Evolutionary conservation across 2,329 filamentous ascomycete species (phyloP), one percentile per base, ranked within the genome.

Genomic region (Fusarium falciforme): DNA sequence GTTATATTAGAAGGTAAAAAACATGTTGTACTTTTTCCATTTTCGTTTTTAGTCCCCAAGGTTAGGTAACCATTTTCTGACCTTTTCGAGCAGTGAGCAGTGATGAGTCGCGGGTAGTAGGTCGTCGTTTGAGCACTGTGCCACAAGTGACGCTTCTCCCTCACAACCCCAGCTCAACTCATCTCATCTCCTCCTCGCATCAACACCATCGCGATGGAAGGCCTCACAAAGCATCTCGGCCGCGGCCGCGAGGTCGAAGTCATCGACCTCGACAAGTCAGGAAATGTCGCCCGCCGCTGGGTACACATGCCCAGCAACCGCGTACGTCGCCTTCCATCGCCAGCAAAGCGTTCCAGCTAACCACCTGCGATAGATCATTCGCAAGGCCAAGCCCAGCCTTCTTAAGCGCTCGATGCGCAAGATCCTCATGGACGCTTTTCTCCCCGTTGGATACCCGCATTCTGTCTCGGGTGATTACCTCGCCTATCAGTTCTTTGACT

Each of bases 401-500:
- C 73, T 81, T 22, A 77, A 75, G 11, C 77, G 78, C 6, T 82
- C 78, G 3, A 59, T 82, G 11, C 69, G 76, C 11, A 58, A 58
- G 55, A 38, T 58, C 25, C 17, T 58, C 6, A 58, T 58, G 55
- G 81, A 81, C 61, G 89, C 95, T 31, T 97, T 98, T 80, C 87
- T 98, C 1, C 95, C 95, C 0, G 91, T 93, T 2, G 95, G 95
- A n/a, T 98, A 93, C 82, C 95, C 95, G 1, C 90, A 95, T 75
- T 96, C 92, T 58, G 95, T 98, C 33, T 96, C 93, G 2, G 85
- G 90, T 16, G 95, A 98, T 82, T 98, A 98, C 82, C 86, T 94
- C 6, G 87, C 92, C 84, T 97, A 89, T 81, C 92, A 88, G 77
- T 86, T 86, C 55, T 91, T 85, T 78, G 94, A 96, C 83, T 95